Conservation (phyloP, 306 rosid genomes). For the Alnus rubra region DNA sequence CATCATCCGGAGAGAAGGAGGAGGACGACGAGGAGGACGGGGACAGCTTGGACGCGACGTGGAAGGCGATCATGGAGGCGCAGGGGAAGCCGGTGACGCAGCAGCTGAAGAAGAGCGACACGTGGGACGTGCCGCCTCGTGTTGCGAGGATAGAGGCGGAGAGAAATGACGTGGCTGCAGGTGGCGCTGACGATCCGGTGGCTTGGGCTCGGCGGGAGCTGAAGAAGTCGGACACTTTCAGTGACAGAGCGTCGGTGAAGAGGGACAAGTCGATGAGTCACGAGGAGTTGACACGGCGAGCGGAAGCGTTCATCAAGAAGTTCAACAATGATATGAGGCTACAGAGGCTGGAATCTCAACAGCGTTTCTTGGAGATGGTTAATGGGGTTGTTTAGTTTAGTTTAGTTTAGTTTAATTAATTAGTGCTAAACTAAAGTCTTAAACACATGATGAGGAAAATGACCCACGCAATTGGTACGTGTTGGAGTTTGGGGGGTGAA, state of each 20-base stretch:
- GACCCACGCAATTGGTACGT: too few relatives aligned
- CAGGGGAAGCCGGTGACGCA: constrained; percentile 26
- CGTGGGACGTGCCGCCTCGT: constrained; percentile 41
- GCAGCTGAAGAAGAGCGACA: constrained; percentile 53
- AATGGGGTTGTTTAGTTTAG: constrained; percentile 35
- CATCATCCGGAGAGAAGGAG: constrained; percentile 29
- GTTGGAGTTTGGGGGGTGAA: too few relatives aligned
- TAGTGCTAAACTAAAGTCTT: too few relatives aligned
- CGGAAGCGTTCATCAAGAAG: constrained; percentile 68
- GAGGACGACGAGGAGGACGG: constrained; percentile 18
- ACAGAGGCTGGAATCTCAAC: constrained; percentile 81
- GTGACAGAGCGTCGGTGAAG: constrained; percentile 48
- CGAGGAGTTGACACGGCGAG: constrained; percentile 62
- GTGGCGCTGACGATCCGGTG: constrained; percentile 43
- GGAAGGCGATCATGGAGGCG: constrained; percentile 56
- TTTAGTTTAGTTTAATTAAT: neutral
- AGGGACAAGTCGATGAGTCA: constrained; percentile 70
- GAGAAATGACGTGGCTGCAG: constrained; percentile 25
- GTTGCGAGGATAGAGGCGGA: constrained; percentile 29
- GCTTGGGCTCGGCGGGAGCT: constrained; percentile 64
- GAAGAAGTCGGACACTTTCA: constrained; percentile 69
- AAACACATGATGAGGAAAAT: too few relatives aligned
- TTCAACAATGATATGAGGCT: constrained; percentile 59
- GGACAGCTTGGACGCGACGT: constrained; percentile 55
- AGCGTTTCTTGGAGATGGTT: constrained; percentile 54